Evolutionary conservation across 2,329 filamentous ascomycete genomes (phyloP).

Genomic region (Neopestalotiopsis clavispora): DNA sequence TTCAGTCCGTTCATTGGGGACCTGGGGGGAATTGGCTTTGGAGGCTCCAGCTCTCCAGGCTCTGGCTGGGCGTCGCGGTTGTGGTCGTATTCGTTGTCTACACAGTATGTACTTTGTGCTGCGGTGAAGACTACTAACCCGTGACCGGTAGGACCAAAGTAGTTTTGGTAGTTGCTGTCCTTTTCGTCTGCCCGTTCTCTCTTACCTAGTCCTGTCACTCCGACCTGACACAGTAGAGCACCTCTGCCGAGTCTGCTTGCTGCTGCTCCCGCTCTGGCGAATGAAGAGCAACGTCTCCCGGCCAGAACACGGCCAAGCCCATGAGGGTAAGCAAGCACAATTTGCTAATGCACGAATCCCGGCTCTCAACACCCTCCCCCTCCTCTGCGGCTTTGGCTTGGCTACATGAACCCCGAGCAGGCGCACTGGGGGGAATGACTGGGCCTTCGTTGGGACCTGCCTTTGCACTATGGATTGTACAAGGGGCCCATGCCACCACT

Average conservation of each 20-base stretch:
- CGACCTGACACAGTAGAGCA: constrained; percentile 1
- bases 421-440: background rate
- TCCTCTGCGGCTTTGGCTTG: constrained; percentile 11
- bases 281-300: background rate
- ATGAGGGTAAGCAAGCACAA: constrained; percentile 11
- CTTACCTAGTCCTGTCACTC: background rate
- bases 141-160: background rate
- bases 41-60: too few relatives aligned
- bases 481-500: background rate
- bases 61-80: too few relatives aligned
- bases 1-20: background rate
- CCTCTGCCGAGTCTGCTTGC: background rate
- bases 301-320: constrained; percentile 10
- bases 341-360: constrained; percentile 16
- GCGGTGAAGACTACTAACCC: background rate
- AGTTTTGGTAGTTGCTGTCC: background rate
- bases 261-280: constrained; percentile 2
- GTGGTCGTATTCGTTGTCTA: too few relatives aligned
- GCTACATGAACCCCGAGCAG: constrained; percentile 12
- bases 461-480: background rate
- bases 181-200: background rate
- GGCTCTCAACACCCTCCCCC: constrained; percentile 8
- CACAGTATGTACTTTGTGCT: background rate
- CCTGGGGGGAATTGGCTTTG: background rate
- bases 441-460: constrained; percentile 15